phyloP scores from a whole-genome alignment of 805 yeast species.

The Tetrapisispora arboricola region DNA sequence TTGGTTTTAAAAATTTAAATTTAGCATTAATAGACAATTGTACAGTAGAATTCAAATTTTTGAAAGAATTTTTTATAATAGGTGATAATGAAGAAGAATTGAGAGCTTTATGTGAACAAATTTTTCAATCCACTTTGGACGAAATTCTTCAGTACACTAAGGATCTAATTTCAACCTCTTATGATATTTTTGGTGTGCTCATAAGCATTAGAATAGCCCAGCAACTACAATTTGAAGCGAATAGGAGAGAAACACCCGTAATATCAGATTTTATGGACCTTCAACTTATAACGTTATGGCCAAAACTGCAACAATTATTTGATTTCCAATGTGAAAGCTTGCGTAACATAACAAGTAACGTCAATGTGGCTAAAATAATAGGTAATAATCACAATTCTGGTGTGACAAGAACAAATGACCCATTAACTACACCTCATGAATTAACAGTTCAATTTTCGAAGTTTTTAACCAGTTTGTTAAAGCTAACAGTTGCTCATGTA shows the following conservation, averaged over 20 bases:
- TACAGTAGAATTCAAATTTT: constrained; percentile 63
- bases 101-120: constrained; percentile 37
- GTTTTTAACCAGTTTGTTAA: constrained; percentile 58
- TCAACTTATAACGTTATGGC: constrained; percentile 70
- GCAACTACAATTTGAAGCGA: constrained; percentile 51
- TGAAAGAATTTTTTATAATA: constrained; percentile 57
- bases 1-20: constrained; percentile 61
- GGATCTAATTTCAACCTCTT: constrained; percentile 31
- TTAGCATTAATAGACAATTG: constrained; percentile 68
- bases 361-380: constrained; percentile 25
- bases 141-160: constrained; percentile 42
- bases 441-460: constrained; percentile 75
- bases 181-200: constrained; percentile 71
- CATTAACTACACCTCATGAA: constrained; percentile 39
- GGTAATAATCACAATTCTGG: constrained; percentile 11
- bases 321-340: constrained; percentile 70
- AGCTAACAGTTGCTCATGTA: constrained; percentile 35
- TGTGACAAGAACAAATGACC: constrained; percentile 15
- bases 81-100: constrained; percentile 34
- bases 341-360: constrained; percentile 37
- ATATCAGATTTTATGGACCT: constrained; percentile 56
- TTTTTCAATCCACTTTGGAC: constrained; percentile 44
- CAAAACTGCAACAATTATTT: constrained; percentile 64
- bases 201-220: constrained; percentile 66
- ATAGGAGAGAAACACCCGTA: constrained; percentile 59